Evolutionary conservation across 306 rosid genomes (phyloP).

Genomic region (Psophocarpus tetragonolobus): DNA sequence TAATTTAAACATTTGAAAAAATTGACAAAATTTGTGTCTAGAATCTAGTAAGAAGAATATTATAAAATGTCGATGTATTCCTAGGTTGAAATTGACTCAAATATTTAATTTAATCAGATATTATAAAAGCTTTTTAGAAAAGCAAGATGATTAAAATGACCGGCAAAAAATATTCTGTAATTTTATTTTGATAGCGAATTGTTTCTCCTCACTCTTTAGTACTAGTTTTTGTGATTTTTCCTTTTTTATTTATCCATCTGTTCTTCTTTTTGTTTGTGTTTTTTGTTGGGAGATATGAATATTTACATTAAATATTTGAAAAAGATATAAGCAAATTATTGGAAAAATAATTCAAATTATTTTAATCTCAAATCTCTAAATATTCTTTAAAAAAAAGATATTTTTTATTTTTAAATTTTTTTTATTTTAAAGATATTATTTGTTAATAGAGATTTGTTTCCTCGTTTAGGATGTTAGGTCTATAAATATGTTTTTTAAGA

Average conservation of each 20-base stretch:
- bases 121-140: background rate
- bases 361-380: too few relatives aligned
- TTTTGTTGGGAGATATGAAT: too few relatives aligned
- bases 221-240: background rate
- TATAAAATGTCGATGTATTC: background rate
- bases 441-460: too few relatives aligned
- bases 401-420: too few relatives aligned
- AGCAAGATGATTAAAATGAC: background rate
- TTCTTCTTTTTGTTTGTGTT: background rate
- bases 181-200: background rate
- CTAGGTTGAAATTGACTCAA: background rate
- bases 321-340: too few relatives aligned
- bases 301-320: too few relatives aligned
- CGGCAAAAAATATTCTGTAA: background rate
- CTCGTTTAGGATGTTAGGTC: too few relatives aligned
- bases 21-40: background rate
- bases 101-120: background rate
- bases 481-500: too few relatives aligned
- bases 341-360: too few relatives aligned
- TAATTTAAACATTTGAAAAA: too few relatives aligned
- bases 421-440: too few relatives aligned
- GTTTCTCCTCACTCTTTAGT: background rate
- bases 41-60: background rate
- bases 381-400: too few relatives aligned
- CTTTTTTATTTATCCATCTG: background rate